Evolutionary conservation across 2,329 filamentous ascomycete genomes (phyloP).

Genomic region (Botrytis fabae): DNA sequence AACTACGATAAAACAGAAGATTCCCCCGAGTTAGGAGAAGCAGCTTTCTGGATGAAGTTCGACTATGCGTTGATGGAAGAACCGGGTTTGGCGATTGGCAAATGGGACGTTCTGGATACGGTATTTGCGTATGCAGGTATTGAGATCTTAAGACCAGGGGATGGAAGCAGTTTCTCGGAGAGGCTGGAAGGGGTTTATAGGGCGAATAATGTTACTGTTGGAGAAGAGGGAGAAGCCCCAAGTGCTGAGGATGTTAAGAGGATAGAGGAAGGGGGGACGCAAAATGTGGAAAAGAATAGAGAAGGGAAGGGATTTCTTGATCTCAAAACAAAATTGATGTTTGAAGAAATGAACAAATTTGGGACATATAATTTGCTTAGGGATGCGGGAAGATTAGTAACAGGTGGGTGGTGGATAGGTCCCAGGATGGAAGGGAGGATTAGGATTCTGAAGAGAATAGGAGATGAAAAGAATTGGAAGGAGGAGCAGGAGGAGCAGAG

Average conservation of each 20-base stretch:
- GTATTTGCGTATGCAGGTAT: slow-evolving; percentile 60
- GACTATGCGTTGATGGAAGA: slow-evolving; percentile 63
- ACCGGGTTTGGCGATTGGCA: slow-evolving; percentile 48
- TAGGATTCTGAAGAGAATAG: slow-evolving; percentile 35
- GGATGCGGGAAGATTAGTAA: slow-evolving; percentile 47
- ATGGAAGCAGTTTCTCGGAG: slow-evolving; percentile 34
- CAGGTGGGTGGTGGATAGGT: slow-evolving; percentile 65
- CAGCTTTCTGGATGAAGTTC: slow-evolving; percentile 62
- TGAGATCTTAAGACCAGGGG: slow-evolving; percentile 55
- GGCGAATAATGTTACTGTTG: slow-evolving; percentile 33
- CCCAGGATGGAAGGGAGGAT: slow-evolving; percentile 56
- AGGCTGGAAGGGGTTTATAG: slow-evolving; percentile 32
- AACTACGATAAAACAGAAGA: slow-evolving; percentile 65
- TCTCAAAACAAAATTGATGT: slow-evolving; percentile 31
- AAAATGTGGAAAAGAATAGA: slow-evolving; percentile 44
- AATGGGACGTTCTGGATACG: slow-evolving; percentile 58
- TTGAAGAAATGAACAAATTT: slow-evolving; percentile 35
- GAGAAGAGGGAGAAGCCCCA: not conserved
- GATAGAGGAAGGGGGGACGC: slow-evolving; percentile 32
- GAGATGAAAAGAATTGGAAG: slow-evolving; percentile 16
- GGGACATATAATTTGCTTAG: slow-evolving; percentile 37
- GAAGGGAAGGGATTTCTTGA: slow-evolving; percentile 30
- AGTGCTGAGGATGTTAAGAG: slow-evolving; percentile 30
- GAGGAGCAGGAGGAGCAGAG: not conserved
- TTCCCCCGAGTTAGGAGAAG: slow-evolving; percentile 45